Conservation (phyloP, 169 alveolate species). For the Neospora caninum region DNA sequence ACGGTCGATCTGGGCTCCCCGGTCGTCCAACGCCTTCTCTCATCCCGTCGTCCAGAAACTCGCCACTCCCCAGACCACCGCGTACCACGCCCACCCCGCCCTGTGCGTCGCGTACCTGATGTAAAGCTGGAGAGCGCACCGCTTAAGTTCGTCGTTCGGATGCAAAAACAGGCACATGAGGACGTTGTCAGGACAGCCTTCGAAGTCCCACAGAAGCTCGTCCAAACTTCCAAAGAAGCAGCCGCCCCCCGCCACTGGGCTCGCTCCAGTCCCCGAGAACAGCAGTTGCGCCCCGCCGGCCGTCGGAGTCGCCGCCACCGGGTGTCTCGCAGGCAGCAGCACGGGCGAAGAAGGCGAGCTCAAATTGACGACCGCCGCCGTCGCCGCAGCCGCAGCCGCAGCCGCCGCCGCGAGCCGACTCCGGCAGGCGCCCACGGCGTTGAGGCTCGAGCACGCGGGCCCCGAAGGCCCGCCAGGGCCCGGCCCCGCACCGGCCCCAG, state of each 20-base stretch:
- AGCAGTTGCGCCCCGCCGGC: not conserved
- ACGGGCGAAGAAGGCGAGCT: not conserved
- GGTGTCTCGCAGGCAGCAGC: not conserved
- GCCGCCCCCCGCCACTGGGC: slow-evolving; percentile 10
- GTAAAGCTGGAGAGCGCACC: slow-evolving; percentile 3
- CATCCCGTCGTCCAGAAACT: too few species aligned
- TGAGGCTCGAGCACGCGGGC: not conserved
- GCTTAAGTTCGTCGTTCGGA: slow-evolving; percentile 12
- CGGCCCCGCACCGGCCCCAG: not conserved
- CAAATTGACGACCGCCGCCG: not conserved
- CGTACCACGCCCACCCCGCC: too few species aligned
- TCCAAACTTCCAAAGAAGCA: slow-evolving; percentile 13
- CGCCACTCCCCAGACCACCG: too few species aligned
- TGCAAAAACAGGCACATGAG: slow-evolving; percentile 31
- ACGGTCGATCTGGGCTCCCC: too few species aligned
- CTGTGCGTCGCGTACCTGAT: not conserved
- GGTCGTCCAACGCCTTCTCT: too few species aligned
- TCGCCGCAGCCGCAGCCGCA: slow-evolving; percentile 34
- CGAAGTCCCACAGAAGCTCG: slow-evolving; percentile 18
- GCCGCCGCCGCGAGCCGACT: slow-evolving; percentile 33
- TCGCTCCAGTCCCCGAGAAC: slow-evolving; percentile 1
- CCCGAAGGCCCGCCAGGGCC: not conserved
- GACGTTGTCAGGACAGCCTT: slow-evolving; percentile 20
- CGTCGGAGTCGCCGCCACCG: not conserved
- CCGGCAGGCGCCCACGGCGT: slow-evolving; percentile 25